These are phyloP conservation scores for Areca catechu DNA, from an alignment of 176 grass and related monocot genomes.

Conservation along the genomic window DNA sequence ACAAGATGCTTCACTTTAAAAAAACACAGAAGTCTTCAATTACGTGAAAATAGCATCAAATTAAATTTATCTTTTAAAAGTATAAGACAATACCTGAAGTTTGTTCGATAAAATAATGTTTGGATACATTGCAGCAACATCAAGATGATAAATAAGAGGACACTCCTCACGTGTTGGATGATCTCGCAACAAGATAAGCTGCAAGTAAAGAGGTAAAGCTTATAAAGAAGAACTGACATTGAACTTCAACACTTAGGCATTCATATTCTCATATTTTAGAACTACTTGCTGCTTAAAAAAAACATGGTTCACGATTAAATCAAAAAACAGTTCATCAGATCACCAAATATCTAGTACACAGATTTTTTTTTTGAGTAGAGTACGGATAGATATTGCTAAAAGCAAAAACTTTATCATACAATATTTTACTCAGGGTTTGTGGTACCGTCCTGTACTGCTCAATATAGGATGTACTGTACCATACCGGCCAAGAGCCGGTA, in stretches of 20 bases:
- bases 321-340: too few relatives aligned
- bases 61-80: constrained; percentile 9
- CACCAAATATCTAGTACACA: too few relatives aligned
- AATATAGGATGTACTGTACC: too few relatives aligned
- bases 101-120: constrained; percentile 99
- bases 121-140: constrained; percentile 99
- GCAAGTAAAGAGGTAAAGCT: constrained; percentile 24
- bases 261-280: neutral
- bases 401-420: too few relatives aligned
- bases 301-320: too few relatives aligned
- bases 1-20: neutral
- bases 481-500: too few relatives aligned
- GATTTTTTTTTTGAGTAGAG: too few relatives aligned
- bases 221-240: constrained; percentile 7
- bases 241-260: constrained; percentile 13
- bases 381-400: too few relatives aligned
- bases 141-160: constrained; percentile 98
- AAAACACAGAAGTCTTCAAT: neutral
- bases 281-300: too few relatives aligned
- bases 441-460: too few relatives aligned
- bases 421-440: too few relatives aligned
- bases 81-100: constrained; percentile 60
- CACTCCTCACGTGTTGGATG: constrained; percentile 75
- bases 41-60: constrained; percentile 13
- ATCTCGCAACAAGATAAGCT: constrained; percentile 82